Conservation (phyloP, 345 rosid genomes). For the Angophora floribunda region DNA sequence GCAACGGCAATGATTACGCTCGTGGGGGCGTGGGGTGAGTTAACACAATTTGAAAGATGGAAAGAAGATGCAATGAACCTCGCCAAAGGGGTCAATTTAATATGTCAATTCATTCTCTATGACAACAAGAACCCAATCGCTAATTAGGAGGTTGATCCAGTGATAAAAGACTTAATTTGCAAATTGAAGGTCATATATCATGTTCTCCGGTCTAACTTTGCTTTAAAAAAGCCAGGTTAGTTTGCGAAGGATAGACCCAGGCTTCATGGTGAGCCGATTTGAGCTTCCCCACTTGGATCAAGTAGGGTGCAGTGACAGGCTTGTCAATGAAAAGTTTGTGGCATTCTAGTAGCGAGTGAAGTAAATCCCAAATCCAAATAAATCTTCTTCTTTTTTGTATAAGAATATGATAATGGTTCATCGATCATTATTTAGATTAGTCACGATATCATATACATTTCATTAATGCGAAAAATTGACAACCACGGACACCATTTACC, state of each 20-base stretch:
- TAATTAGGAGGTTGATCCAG: not conserved
- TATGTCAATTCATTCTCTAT: not conserved
- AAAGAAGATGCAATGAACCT: not conserved
- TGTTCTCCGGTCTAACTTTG: not conserved
- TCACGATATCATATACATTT: not conserved
- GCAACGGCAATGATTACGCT: not conserved
- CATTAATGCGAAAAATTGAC: not conserved
- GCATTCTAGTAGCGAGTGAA: not conserved
- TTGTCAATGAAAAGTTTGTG: not conserved
- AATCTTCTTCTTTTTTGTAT: not conserved
- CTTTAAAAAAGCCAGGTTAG: not conserved
- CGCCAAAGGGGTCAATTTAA: not conserved
- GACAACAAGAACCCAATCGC: not conserved
- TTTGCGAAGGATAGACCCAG: not conserved
- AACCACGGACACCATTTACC: not conserved
- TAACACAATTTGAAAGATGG: not conserved
- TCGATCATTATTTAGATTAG: not conserved
- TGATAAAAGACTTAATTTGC: not conserved
- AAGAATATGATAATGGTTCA: not conserved
- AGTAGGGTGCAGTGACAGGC: not conserved
- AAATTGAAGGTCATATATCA: not conserved
- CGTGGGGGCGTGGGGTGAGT: not conserved
- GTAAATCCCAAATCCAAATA: not conserved
- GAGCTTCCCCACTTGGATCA: not conserved
- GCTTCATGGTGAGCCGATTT: not conserved